phyloP scores from a whole-genome alignment of 2,329 filamentous ascomycete species.

The Reticulascus tulasneorum region DNA sequence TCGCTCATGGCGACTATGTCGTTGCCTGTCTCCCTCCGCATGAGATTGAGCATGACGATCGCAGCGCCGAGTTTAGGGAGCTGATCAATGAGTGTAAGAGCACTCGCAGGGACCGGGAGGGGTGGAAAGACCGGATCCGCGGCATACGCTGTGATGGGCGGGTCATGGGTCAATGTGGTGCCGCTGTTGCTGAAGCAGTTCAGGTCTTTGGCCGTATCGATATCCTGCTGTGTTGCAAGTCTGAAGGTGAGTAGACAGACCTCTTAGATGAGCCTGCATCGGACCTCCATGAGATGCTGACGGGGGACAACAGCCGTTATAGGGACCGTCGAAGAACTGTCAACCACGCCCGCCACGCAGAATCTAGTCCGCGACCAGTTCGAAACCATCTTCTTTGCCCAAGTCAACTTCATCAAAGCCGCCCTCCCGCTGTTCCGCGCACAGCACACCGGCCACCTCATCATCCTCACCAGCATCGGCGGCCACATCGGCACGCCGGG shows the following conservation, averaged over 20 bases:
- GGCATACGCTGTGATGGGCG: slow-evolving; percentile 62
- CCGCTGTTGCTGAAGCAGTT: slow-evolving; percentile 82
- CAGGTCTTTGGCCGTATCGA: slow-evolving; percentile 82
- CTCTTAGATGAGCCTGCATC: no score
- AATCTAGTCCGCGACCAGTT: slow-evolving; percentile 87
- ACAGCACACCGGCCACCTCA: slow-evolving; percentile 82
- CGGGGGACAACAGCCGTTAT: slow-evolving; percentile 60
- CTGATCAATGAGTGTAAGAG: slow-evolving; percentile 70
- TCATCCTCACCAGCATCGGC: slow-evolving; percentile 84
- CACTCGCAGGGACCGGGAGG: slow-evolving; percentile 60
- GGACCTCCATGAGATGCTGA: neutral
- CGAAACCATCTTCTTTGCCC: slow-evolving; percentile 90
- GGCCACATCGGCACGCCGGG: slow-evolving; percentile 92
- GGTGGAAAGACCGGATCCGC: slow-evolving; percentile 75
- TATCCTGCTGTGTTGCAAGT: slow-evolving; percentile 85
- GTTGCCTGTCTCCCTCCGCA: slow-evolving; percentile 76
- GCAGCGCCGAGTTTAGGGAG: slow-evolving; percentile 74
- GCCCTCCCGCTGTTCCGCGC: slow-evolving; percentile 73
- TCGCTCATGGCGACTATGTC: slow-evolving; percentile 89
- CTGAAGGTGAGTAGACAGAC: slow-evolving; percentile 67
- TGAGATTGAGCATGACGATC: slow-evolving; percentile 72
- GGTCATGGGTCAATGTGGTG: slow-evolving; percentile 68
- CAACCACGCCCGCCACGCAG: slow-evolving; percentile 65
- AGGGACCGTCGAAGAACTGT: slow-evolving; percentile 86
- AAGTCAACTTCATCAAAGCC: slow-evolving; percentile 93